Conservation (phyloP, 345 rosid species). For the Pistacia atlantica region DNA sequence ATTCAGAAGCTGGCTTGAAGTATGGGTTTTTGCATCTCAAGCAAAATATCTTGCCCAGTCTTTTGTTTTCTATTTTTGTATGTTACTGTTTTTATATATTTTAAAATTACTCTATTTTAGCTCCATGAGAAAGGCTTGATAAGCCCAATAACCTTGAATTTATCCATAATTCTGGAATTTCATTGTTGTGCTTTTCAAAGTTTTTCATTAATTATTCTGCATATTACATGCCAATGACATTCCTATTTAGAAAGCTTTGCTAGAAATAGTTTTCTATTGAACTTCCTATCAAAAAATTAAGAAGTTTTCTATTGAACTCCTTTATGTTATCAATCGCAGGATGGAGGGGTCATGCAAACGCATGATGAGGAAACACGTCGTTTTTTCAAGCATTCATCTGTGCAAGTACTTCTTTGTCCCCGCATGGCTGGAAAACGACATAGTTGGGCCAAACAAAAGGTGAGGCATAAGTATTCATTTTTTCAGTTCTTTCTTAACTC, state of each 20-base stretch:
- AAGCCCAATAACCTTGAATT: not conserved
- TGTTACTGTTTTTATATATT: not conserved
- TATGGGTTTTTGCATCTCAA: not conserved
- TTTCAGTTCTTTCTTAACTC: conserved; percentile 1
- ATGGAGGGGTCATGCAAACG: conserved; percentile 94
- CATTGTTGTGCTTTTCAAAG: not conserved
- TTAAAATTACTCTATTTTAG: not conserved
- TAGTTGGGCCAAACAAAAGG: conserved; percentile 93
- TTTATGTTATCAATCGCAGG: conserved; percentile 50
- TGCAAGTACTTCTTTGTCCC: conserved; percentile 90
- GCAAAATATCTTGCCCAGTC: not conserved
- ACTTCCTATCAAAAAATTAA: too few species aligned
- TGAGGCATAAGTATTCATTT: conserved; percentile 29
- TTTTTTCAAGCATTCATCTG: conserved; percentile 91
- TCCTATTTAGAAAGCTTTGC: not conserved
- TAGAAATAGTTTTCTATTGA: not conserved
- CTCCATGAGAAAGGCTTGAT: not conserved
- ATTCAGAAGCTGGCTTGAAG: not conserved
- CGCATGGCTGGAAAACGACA: conserved; percentile 90
- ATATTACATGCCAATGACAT: not conserved
- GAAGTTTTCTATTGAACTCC: too few species aligned
- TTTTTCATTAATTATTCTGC: not conserved
- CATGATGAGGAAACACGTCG: conserved; percentile 98
- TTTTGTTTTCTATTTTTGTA: not conserved
- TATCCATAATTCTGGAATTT: not conserved